phyloP scores from a whole-genome alignment of 805 yeast genomes.

The Saturnispora halmiae region DNA sequence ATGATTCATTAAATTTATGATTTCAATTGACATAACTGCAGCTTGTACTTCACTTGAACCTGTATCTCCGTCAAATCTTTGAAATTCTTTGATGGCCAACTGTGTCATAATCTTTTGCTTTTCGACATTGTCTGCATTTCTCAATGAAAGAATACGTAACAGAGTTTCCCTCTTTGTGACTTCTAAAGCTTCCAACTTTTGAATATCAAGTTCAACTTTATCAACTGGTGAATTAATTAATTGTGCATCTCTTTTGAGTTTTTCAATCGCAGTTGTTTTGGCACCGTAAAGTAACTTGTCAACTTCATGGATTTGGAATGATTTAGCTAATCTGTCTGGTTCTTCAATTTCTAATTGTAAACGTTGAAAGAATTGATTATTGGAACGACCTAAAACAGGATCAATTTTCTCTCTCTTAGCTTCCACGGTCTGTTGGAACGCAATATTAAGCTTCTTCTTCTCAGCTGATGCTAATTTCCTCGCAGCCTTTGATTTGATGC shows the following conservation, averaged over 20 bases:
- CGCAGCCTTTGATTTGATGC: conserved; percentile 11
- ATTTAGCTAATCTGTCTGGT: conserved; percentile 52
- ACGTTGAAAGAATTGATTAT: conserved; percentile 60
- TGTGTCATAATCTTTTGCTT: conserved; percentile 46
- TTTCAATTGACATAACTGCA: conserved; percentile 74
- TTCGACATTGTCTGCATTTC: conserved; percentile 57
- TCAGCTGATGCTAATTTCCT: conserved; percentile 15
- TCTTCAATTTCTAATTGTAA: conserved; percentile 58
- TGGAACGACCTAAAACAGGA: conserved; percentile 72
- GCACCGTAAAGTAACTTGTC: conserved; percentile 75
- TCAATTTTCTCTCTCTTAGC: conserved; percentile 41
- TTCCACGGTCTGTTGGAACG: conserved; percentile 15
- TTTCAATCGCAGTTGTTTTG: conserved; percentile 47
- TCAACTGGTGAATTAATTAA: conserved; percentile 11
- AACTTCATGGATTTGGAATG: conserved; percentile 53
- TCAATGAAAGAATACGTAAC: conserved; percentile 61
- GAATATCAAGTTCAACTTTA: conserved; percentile 10
- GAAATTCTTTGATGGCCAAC: conserved; percentile 72
- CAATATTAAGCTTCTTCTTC: conserved; percentile 26
- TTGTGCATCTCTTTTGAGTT: conserved; percentile 14
- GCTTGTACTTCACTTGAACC: conserved; percentile 97
- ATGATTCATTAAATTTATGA: conserved; percentile 70
- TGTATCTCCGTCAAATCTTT: conserved; percentile 79
- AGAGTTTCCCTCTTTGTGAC: conserved; percentile 62
- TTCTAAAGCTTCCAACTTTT: conserved; percentile 27